phyloP scores from a whole-genome alignment of 371 early-diverging fungal species.

The Batkoa obscura region DNA sequence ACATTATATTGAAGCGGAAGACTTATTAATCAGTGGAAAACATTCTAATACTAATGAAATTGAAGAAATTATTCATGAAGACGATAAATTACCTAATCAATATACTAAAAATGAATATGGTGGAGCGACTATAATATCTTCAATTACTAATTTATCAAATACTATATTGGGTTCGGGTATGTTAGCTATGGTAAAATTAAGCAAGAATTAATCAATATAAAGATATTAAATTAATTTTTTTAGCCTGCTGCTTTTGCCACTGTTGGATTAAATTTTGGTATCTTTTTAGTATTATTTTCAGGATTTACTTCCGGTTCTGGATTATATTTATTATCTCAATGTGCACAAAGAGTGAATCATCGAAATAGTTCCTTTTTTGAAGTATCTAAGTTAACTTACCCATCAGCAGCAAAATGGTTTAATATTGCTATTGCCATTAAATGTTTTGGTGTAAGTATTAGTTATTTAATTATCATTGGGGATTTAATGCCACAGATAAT shows the following conservation, averaged over 20 bases:
- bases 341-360: conserved; percentile 47
- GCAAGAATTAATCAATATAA: background rate
- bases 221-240: conserved; percentile 9
- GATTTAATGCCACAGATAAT: conserved; percentile 76
- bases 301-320: conserved; percentile 61
- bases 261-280: conserved; percentile 69
- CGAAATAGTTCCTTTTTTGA: conserved; percentile 78
- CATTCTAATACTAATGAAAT: too few species aligned
- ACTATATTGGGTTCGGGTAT: conserved; percentile 93
- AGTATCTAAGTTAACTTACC: conserved; percentile 79
- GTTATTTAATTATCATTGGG: conserved; percentile 96
- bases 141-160: conserved; percentile 60
- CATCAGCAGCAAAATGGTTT: conserved; percentile 70
- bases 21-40: too few species aligned
- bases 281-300: conserved; percentile 52
- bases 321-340: conserved; percentile 57
- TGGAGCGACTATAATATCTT: conserved; percentile 5
- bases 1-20: too few species aligned
- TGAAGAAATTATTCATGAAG: too few species aligned
- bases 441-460: conserved; percentile 96
- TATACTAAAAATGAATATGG: background rate
- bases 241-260: conserved; percentile 69
- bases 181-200: conserved; percentile 72
- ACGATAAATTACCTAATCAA: too few species aligned
- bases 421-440: conserved; percentile 97